Evolutionary conservation across 306 rosid genomes (phyloP).

Genomic region (Gillenia trifoliata): DNA sequence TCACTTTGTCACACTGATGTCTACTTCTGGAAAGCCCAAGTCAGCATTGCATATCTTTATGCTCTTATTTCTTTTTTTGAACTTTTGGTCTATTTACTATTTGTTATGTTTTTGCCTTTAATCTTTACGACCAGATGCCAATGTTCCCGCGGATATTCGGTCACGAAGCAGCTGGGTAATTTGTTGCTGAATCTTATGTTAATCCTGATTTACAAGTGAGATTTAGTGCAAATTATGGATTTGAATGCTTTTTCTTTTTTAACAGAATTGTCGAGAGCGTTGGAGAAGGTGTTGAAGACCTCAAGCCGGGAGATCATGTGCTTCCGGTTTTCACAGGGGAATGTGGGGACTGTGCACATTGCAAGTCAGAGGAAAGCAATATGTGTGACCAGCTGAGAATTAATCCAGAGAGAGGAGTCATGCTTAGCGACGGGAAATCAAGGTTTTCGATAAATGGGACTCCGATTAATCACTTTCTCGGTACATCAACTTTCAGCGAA

Average conservation of each 20-base stretch:
- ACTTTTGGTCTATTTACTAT: too few relatives aligned
- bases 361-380: conserved; percentile 39
- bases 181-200: neutral
- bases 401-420: conserved; percentile 26
- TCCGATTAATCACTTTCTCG: conserved; percentile 39
- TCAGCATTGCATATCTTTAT: neutral
- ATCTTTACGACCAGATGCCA: neutral
- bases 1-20: conserved; percentile 42
- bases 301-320: conserved; percentile 32
- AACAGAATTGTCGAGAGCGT: conserved; percentile 40
- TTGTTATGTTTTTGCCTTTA: too few relatives aligned
- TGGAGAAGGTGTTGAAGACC: conserved; percentile 28
- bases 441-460: conserved; percentile 36
- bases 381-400: conserved; percentile 37
- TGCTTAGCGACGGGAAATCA: conserved; percentile 32
- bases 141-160: conserved; percentile 34
- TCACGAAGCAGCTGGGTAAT: conserved; percentile 41
- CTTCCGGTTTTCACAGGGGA: conserved; percentile 36
- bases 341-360: conserved; percentile 37
- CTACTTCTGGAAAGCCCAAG: conserved; percentile 33
- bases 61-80: too few relatives aligned
- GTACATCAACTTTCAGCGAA: conserved; percentile 42
- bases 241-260: neutral
- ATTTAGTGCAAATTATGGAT: neutral
- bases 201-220: neutral